Evolutionary conservation across 352 stramenopile species (phyloP).

Genomic region (Globisporangium recalcitrans): DNA sequence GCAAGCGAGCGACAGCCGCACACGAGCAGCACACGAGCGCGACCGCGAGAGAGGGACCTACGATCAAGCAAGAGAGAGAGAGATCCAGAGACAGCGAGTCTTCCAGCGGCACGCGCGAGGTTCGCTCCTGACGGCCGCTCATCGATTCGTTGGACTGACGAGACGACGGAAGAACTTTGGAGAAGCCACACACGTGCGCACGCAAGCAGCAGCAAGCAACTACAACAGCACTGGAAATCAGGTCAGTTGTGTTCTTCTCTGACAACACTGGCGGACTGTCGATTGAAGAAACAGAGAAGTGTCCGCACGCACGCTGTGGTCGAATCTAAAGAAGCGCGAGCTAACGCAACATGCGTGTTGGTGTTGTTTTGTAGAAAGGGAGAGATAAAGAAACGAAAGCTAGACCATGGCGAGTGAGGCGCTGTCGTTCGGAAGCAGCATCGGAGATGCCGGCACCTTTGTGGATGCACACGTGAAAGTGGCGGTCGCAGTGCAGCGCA

Average conservation of each 20-base stretch:
- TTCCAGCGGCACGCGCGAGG: not conserved
- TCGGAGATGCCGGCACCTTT: not conserved
- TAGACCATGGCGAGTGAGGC: not conserved
- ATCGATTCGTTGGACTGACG: not conserved
- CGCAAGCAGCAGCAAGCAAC: not conserved
- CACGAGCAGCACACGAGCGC: not conserved
- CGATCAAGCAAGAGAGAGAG: too few relatives aligned
- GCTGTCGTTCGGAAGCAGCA: constrained; percentile 5
- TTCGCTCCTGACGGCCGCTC: not conserved
- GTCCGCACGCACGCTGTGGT: not conserved
- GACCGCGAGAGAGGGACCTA: not conserved
- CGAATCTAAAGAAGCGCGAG: not conserved
- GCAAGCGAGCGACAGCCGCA: not conserved
- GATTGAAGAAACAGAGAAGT: not conserved
- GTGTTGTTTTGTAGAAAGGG: not conserved
- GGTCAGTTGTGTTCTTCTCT: not conserved
- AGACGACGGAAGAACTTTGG: not conserved
- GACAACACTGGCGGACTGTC: too few relatives aligned
- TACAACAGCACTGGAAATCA: not conserved
- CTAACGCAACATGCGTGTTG: too few relatives aligned
- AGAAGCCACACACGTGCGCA: not conserved
- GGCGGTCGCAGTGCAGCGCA: constrained; percentile 5
- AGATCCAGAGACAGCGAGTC: not conserved
- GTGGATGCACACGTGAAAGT: constrained; percentile 2
- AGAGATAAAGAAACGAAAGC: constrained; percentile 3